These are phyloP conservation scores for Backusella tuberculispora DNA, from an alignment of 192 early-diverging fungal species.

Conservation along the genomic window DNA sequence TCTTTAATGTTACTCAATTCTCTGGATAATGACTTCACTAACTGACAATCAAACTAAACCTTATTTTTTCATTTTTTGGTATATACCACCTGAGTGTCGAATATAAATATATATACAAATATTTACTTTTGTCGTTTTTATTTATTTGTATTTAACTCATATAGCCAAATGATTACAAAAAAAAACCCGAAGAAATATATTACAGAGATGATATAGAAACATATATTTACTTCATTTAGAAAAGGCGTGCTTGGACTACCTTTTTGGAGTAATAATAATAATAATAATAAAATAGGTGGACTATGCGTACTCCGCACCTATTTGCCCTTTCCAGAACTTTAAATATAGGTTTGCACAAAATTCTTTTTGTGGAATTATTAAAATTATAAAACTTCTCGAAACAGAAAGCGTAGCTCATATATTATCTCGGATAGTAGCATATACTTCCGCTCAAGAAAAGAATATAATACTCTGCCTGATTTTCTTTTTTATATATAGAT, in stretches of 20 bases:
- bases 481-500: background rate
- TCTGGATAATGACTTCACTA: background rate
- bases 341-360: background rate
- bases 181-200: background rate
- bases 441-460: background rate
- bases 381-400: constrained; percentile 1
- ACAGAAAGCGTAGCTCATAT: background rate
- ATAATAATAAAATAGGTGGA: constrained; percentile 6
- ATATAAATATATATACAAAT: background rate
- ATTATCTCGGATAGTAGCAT: constrained; percentile 2
- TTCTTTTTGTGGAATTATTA: background rate
- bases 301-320: background rate
- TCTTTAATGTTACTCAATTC: background rate
- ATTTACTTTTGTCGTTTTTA: background rate
- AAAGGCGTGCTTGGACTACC: background rate
- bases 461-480: no score
- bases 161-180: no score
- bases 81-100: background rate
- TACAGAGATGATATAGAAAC: background rate
- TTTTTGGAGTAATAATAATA: background rate
- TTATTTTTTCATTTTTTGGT: constrained; percentile 1
- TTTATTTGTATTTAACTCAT: background rate
- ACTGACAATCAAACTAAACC: constrained; percentile 12
- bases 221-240: background rate
- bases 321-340: background rate